A percentile compares a stretch with the other conserved stretches of the same genome.
phyloP scores from a whole-genome alignment of 2,329 filamentous ascomycete genomes.

The Pseudohalonectria lignicola region DNA sequence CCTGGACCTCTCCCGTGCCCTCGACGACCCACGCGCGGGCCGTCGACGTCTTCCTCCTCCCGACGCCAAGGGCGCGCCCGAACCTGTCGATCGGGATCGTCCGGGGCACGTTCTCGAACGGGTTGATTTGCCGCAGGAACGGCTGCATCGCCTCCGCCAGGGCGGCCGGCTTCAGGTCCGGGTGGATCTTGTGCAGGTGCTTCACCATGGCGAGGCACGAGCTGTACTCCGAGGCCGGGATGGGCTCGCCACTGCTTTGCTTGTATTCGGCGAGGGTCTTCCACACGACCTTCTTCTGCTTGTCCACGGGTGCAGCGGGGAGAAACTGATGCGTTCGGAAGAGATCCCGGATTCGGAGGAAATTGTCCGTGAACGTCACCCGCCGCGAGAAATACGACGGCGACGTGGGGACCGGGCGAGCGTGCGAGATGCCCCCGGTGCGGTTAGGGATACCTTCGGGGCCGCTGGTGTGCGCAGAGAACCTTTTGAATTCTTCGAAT shows the following conservation, averaged over 20 bases:
- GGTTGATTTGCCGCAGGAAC: constrained; percentile 68
- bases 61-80: constrained; percentile 70
- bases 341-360: constrained; percentile 62
- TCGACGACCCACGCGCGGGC: constrained; percentile 85
- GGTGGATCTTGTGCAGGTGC: constrained; percentile 76
- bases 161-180: constrained; percentile 59
- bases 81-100: constrained; percentile 61
- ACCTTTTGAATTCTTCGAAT: too few species aligned
- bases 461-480: too few species aligned
- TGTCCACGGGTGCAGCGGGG: constrained; percentile 52
- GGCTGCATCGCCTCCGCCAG: constrained; percentile 52
- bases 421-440: constrained; percentile 33
- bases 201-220: constrained; percentile 66
- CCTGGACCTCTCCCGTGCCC: constrained; percentile 76
- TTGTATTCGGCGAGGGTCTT: constrained; percentile 69
- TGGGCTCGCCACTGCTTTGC: constrained; percentile 55
- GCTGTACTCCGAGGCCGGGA: constrained; percentile 69
- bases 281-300: constrained; percentile 71
- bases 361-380: constrained; percentile 76
- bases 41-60: constrained; percentile 76
- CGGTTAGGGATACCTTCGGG: too few species aligned
- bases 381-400: constrained; percentile 91
- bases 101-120: constrained; percentile 51
- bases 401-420: constrained; percentile 72
- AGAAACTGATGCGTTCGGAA: constrained; percentile 62